These are phyloP conservation scores for Aspergillus diversus DNA, from an alignment of 495 filamentous ascomycete genomes.

Conservation along the genomic window DNA sequence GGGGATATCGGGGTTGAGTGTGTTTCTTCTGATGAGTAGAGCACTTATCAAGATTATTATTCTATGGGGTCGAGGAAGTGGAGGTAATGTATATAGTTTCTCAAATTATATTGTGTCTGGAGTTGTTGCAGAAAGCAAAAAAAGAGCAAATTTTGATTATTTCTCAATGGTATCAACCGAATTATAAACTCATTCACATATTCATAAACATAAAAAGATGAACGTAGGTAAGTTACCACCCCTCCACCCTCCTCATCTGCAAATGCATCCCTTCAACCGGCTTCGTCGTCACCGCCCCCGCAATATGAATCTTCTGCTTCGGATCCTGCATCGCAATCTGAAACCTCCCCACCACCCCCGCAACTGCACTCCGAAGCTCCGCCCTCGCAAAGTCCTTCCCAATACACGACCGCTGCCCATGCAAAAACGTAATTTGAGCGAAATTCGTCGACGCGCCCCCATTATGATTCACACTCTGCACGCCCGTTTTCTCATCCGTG, in stretches of 20 bases:
- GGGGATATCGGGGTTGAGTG: conserved; percentile 56
- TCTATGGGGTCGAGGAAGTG: neutral
- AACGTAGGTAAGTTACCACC: conserved; percentile 52
- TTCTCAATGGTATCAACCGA: no score
- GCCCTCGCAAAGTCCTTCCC: conserved; percentile 55
- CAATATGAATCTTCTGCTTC: conserved; percentile 62
- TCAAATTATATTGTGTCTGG: conserved; percentile 2
- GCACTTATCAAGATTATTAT: neutral
- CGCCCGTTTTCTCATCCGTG: conserved; percentile 34
- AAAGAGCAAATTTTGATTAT: no score
- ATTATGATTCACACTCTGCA: conserved; percentile 33
- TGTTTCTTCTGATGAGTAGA: conserved; percentile 7
- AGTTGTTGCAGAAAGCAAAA: no score
- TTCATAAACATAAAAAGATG: neutral
- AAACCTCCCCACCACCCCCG: conserved; percentile 42
- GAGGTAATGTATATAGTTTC: neutral
- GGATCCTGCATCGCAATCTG: conserved; percentile 61
- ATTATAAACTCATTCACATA: neutral
- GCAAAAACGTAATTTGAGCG: conserved; percentile 52
- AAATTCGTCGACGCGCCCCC: conserved; percentile 51
- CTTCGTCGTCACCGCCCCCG: conserved; percentile 65
- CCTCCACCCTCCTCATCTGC: conserved; percentile 60
- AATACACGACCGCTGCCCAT: conserved; percentile 53
- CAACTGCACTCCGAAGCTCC: conserved; percentile 41
- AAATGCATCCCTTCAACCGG: conserved; percentile 68